Evolutionary conservation across 1,284 basidiomycete genomes (phyloP).

Genomic region (Ceratobasidium sp.): DNA sequence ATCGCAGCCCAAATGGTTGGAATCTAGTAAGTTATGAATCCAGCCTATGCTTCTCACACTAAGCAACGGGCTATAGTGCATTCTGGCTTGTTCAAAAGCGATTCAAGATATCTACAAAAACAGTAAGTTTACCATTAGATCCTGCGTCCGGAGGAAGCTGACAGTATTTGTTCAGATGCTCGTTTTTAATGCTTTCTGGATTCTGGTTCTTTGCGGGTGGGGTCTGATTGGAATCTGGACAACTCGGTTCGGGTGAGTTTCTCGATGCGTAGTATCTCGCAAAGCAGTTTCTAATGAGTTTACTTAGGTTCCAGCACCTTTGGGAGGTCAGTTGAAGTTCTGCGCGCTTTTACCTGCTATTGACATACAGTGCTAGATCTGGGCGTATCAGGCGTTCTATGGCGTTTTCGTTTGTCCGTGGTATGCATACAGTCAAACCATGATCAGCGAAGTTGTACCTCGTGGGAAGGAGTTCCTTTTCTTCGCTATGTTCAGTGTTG

Average conservation of each 20-base stretch:
- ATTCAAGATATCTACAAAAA: conserved; percentile 76
- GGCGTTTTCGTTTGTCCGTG: conserved; percentile 84
- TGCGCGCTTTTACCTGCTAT: conserved; percentile 37
- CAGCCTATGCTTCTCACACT: neutral
- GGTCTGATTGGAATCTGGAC: conserved; percentile 81
- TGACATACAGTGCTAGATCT: conserved; percentile 44
- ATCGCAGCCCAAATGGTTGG: conserved; percentile 78
- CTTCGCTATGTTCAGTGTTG: conserved; percentile 79
- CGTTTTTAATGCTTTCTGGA: conserved; percentile 77
- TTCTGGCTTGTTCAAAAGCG: conserved; percentile 84
- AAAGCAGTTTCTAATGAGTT: neutral
- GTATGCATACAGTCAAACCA: conserved; percentile 83
- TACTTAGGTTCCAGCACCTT: conserved; percentile 71
- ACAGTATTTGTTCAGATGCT: conserved; percentile 64
- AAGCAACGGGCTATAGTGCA: conserved; percentile 50
- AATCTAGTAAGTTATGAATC: conserved; percentile 67
- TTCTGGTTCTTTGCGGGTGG: conserved; percentile 77
- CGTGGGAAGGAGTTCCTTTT: conserved; percentile 68
- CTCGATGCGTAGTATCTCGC: neutral
- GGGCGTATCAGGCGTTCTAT: conserved; percentile 66
- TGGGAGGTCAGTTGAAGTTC: conserved; percentile 76
- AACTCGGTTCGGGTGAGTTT: conserved; percentile 65
- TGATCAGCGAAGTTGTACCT: conserved; percentile 86
- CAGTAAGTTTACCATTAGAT: conserved; percentile 56
- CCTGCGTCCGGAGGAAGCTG: neutral